phyloP scores from a whole-genome alignment of 768 basidiomycete species.

The Collybia sordida region DNA sequence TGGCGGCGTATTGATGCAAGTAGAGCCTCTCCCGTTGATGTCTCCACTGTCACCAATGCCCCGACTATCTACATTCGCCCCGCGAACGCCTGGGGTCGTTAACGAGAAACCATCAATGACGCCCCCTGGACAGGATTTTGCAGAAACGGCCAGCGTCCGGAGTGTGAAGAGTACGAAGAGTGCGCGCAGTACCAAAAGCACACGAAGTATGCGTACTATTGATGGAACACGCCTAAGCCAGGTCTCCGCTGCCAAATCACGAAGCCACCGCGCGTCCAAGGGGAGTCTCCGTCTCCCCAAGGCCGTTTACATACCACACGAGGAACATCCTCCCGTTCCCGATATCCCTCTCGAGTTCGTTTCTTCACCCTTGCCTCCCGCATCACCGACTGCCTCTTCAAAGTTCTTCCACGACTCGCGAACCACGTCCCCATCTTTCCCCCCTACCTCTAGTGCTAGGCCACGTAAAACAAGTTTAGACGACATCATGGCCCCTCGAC shows the following conservation, averaged over 20 bases:
- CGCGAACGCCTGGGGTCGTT: not conserved
- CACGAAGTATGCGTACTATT: slow-evolving; percentile 22
- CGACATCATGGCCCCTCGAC: slow-evolving; percentile 9
- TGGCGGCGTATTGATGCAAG: slow-evolving; percentile 8
- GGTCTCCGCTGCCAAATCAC: slow-evolving; percentile 63
- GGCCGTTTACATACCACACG: slow-evolving; percentile 14
- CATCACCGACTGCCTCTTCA: slow-evolving; percentile 7
- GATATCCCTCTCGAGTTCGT: slow-evolving; percentile 24
- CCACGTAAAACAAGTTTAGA: slow-evolving; percentile 24
- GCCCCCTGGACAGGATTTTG: slow-evolving; percentile 23
- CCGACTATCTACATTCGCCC: slow-evolving; percentile 5
- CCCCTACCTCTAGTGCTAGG: slow-evolving; percentile 3
- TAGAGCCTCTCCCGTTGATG: slow-evolving; percentile 13
- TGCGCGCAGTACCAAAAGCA: slow-evolving; percentile 32
- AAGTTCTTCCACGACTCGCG: slow-evolving; percentile 1
- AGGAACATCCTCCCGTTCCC: slow-evolving; percentile 31
- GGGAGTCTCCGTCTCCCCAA: slow-evolving; percentile 64
- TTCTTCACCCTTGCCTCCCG: not conserved
- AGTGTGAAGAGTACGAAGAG: slow-evolving; percentile 35
- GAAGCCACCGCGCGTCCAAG: slow-evolving; percentile 64
- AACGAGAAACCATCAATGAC: not conserved
- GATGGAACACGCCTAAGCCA: slow-evolving; percentile 28
- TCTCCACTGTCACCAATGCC: slow-evolving; percentile 17
- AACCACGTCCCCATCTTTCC: not conserved
- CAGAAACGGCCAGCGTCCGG: slow-evolving; percentile 39